Evolutionary conservation across 441 rosid species (phyloP), one percentile per base, ranked within the genome.

Genomic region (Syzygium malaccense): DNA sequence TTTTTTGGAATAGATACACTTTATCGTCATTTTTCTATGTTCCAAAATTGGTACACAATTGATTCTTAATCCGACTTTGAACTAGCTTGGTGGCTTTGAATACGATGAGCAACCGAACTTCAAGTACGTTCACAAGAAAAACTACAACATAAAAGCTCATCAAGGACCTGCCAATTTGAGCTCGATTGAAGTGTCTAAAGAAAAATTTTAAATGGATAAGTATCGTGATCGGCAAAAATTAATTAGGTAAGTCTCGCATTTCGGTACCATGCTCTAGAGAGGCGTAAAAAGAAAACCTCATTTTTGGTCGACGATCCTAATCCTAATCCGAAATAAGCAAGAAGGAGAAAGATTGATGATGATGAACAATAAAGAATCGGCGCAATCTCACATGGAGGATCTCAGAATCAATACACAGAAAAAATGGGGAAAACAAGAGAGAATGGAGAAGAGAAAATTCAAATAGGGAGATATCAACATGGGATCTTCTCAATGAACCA

Each of bases 401-500:
- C 28, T 32, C 45, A 14, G 75, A 14, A n/a, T 62, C 19, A 48
- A 57, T 14, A 3, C 2, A 19, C 58, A 15, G 54, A 13, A n/a
- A 48, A 25, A 4, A 12, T 6, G 26, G 37, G 18, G 1, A 1
- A 9, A 37, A 49, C 7, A 23, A 14, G 17, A 55, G 57, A 7
- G 37, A 32, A 9, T 13, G 49, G 37, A 41, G 80, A 5, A 55
- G 49, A 48, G n/a, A 20, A 56, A 33, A 26, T 8, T 11, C 25
- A 85, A n/a, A n/a, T 10, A 14, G 87, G 41, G 48, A 30, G 28
- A 60, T 2, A 20, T 75, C 85, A 96, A 92, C 98, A 94, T 37
- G 99, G 99, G 79, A 97, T 95, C 90, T 95, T 94, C 19, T 94
- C 53, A 14, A 89, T 95, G 87, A 96, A 97, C 95, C 99, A 97